Base-by-base conservation (phyloP, 208 protist species). In the Leishmania guyanensis region DNA sequence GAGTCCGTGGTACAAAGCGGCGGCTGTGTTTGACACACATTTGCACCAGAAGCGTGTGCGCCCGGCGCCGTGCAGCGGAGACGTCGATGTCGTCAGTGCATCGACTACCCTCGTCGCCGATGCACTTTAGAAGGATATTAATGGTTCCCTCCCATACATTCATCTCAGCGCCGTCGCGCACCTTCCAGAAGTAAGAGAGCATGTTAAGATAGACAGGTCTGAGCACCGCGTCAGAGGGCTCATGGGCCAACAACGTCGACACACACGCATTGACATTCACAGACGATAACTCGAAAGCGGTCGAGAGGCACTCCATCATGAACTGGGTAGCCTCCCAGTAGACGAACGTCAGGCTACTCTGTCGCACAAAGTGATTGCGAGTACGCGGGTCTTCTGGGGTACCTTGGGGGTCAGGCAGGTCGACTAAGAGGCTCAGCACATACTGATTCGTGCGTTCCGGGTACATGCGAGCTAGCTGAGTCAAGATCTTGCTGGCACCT, bases 141-240 rank as follows among this genome's bases (percentile, higher is more conserved):
- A 92, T 72, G 26, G 91, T 92, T 62, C 87, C 88, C 14, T 90
- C 83, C 90, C 91, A 95, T 65, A 97, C 85, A 70, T 92, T 89
- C 29, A 93, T 77, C 46, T 68, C 78, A 43, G 75, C 76, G 22
- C 79, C 78, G 20, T 93, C 94, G 3, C 78, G 68, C 50, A 85
- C 93, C 20, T 78, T 84, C 93, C 92, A 97, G 76, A 97, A 96
- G 70, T 78, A 81, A 60, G 88, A 88, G 16, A 96, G 81, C 90
- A 97, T 95, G 82, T 97, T 96, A 56, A 96, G 87, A 79, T 84
- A 97, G 22, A 93, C 71, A 20, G 94, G 94, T n/a, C 70, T 85
- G 60, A 97, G 82, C 76, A 97, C 94, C 69, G 91, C 90, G 74
- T 97, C 94, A 33, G 79, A 77, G 6, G 90, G 90, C 46, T 89